Conservation (phyloP, 2,329 filamentous ascomycete species). For the Fusarium verrucosum region DNA sequence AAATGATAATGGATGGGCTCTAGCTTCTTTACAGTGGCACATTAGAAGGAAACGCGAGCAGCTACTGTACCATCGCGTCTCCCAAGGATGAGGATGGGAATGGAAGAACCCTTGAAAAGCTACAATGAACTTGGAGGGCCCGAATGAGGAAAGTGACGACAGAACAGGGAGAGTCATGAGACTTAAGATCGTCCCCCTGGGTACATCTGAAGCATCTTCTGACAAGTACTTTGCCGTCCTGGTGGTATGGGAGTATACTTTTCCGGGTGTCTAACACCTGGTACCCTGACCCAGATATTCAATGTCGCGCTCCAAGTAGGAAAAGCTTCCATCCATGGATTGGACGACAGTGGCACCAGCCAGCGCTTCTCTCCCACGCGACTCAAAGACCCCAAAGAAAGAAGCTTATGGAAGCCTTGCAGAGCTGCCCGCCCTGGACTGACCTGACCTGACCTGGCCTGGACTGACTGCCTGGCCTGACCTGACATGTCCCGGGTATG, state of each 20-base stretch:
- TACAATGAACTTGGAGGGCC: conserved; percentile 9
- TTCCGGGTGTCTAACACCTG: background rate
- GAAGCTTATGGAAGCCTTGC: conserved; percentile 12
- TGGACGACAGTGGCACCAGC: conserved; percentile 26
- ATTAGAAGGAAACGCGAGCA: background rate
- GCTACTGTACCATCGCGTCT: conserved; percentile 7
- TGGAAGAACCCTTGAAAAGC: conserved; percentile 35
- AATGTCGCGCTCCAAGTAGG: conserved; percentile 16
- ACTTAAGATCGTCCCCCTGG: conserved; percentile 28
- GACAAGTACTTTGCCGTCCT: conserved; percentile 9
- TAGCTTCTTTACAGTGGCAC: too few relatives aligned
- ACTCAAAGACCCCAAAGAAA: conserved; percentile 28
- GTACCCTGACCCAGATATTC: conserved; percentile 14
- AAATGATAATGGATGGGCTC: background rate
- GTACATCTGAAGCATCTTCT: conserved; percentile 10
- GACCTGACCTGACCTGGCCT: too few relatives aligned
- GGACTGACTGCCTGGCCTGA: too few relatives aligned
- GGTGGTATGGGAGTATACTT: conserved; percentile 11
- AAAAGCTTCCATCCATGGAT: conserved; percentile 16
- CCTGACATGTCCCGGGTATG: too few relatives aligned
- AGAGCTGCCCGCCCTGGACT: too few relatives aligned
- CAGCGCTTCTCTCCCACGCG: conserved; percentile 30
- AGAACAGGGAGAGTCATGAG: conserved; percentile 36
- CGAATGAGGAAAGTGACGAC: conserved; percentile 42
- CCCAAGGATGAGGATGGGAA: conserved; percentile 13